Conservation (phyloP, 192 early-diverging fungal genomes). For the Gryganskiella cystojenkinii region DNA sequence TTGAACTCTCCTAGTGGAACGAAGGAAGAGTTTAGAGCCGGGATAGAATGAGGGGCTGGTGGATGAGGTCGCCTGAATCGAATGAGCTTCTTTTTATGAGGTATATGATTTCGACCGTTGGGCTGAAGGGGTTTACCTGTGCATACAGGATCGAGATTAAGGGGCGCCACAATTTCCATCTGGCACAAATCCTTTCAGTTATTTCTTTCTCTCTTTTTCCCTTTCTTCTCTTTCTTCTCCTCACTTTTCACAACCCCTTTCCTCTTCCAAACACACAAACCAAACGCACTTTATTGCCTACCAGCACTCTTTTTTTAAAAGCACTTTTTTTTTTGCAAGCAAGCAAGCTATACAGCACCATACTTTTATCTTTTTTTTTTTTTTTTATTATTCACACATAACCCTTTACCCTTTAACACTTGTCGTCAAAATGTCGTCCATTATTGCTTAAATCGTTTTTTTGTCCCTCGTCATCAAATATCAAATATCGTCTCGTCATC, state of each 20-base stretch:
- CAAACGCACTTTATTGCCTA: neutral
- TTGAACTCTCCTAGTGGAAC: no score
- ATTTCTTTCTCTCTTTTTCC: neutral
- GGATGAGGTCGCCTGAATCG: no score
- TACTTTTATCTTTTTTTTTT: slow-evolving; percentile 25
- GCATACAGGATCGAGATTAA: no score
- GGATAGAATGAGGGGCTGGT: no score
- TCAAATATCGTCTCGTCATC: slow-evolving; percentile 12
- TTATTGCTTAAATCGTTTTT: slow-evolving; percentile 52
- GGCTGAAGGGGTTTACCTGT: no score
- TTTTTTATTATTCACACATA: slow-evolving; percentile 11
- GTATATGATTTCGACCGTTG: no score
- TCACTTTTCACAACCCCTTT: slow-evolving; percentile 19
- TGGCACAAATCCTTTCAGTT: neutral
- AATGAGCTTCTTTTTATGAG: no score
- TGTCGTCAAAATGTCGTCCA: slow-evolving; percentile 53
- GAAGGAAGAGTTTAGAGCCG: no score
- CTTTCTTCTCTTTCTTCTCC: slow-evolving; percentile 15
- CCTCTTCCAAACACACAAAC: neutral
- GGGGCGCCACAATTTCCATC: neutral
- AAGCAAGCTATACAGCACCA: no score
- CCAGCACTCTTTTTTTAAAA: neutral
- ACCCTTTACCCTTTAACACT: slow-evolving; percentile 15
- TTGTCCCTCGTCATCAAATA: slow-evolving; percentile 16
- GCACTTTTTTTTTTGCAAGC: neutral